Percentiles rank a stretch among this genome's conserved stretches.
Conservation (phyloP, 2,329 filamentous ascomycete genomes). For the Xylogone sp. region DNA sequence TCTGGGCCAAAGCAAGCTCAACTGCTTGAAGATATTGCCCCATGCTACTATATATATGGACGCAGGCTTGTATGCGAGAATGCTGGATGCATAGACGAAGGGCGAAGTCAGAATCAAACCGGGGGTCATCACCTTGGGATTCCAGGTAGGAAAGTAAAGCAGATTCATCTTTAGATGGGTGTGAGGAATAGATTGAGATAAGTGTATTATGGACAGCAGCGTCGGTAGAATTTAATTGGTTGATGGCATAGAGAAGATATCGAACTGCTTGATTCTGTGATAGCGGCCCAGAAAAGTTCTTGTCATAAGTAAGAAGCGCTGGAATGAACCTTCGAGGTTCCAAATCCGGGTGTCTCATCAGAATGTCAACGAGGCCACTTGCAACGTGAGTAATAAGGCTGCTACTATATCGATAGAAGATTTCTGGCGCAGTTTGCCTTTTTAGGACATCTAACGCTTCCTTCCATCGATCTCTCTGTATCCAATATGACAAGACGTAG, state of each 20-base stretch:
- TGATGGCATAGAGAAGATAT: conserved; percentile 91
- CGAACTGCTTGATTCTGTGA: conserved; percentile 85
- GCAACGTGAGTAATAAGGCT: conserved; percentile 92
- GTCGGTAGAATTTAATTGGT: conserved; percentile 74
- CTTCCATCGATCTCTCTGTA: conserved; percentile 87
- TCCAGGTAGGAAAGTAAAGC: conserved; percentile 86
- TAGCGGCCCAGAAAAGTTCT: conserved; percentile 64
- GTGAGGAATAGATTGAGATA: conserved; percentile 91
- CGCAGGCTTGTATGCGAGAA: conserved; percentile 86
- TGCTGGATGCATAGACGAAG: conserved; percentile 93
- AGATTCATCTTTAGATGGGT: conserved; percentile 77
- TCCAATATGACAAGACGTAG: conserved; percentile 95
- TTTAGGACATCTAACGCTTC: conserved; percentile 87
- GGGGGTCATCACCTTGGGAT: conserved; percentile 79
- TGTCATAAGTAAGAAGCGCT: conserved; percentile 90
- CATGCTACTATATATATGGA: conserved; percentile 98
- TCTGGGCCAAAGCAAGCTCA: conserved; percentile 83
- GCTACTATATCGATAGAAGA: conserved; percentile 95
- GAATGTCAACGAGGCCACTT: conserved; percentile 83
- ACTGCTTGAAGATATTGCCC: conserved; percentile 91
- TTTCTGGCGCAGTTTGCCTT: conserved; percentile 85
- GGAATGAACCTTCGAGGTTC: conserved; percentile 87
- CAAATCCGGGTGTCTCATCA: conserved; percentile 87
- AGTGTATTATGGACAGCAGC: conserved; percentile 95
- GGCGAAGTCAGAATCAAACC: conserved; percentile 94